Percentiles rank a stretch among this genome's conserved stretches.
Evolutionary conservation across 2,329 filamentous ascomycete genomes (phyloP).

Genomic region (Cladophialophora exuberans): DNA sequence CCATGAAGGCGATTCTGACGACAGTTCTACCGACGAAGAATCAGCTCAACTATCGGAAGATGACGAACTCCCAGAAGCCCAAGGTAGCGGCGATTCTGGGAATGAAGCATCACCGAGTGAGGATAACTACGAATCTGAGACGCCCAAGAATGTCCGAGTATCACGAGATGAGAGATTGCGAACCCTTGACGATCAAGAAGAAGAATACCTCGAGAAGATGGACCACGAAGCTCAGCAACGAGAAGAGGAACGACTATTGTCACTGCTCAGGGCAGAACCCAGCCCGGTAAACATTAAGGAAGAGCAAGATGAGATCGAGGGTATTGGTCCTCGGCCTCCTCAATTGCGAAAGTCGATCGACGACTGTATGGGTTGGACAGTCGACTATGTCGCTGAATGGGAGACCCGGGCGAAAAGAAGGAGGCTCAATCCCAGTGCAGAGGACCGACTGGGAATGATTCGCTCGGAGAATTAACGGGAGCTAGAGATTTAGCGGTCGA

Average conservation of each 20-base stretch:
- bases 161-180: constrained; percentile 10
- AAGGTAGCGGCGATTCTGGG: not conserved
- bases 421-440: constrained; percentile 3
- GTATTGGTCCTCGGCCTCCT: constrained; percentile 29
- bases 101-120: not conserved
- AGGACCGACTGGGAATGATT: not conserved
- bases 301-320: constrained; percentile 33
- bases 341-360: constrained; percentile 34
- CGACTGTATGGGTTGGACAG: constrained; percentile 40
- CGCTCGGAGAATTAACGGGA: constrained; percentile 5
- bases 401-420: constrained; percentile 20
- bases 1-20: not conserved
- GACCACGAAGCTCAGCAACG: constrained; percentile 49
- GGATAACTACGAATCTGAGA: not conserved
- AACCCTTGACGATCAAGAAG: constrained; percentile 40
- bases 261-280: constrained; percentile 44
- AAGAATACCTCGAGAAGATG: constrained; percentile 50
- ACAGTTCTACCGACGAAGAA: not conserved
- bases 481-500: constrained; percentile 30
- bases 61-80: not conserved
- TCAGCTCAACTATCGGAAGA: not conserved
- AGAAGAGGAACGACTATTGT: constrained; percentile 53
- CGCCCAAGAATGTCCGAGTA: constrained; percentile 16
- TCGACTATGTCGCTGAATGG: constrained; percentile 27
- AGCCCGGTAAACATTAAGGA: constrained; percentile 33